Evolutionary conservation across 441 rosid genomes (phyloP), one percentile per base, ranked within the genome.

Genomic region (Bruguiera hainesii): DNA sequence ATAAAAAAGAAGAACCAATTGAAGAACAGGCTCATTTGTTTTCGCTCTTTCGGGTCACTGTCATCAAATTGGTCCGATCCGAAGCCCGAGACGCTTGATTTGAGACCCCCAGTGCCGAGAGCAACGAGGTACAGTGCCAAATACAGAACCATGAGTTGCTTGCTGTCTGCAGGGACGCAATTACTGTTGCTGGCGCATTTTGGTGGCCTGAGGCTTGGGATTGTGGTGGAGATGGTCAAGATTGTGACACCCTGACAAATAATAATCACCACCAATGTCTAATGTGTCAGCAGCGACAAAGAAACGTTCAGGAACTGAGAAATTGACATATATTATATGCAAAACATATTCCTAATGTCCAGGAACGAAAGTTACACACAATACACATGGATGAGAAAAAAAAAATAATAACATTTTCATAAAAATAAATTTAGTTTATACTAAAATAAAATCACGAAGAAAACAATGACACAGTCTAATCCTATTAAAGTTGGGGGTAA

Each of bases 61-160:
- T 93, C 97, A 51, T 90, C 93, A 76, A 93, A 93, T 19, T 93
- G 98, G 73, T 93, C 98, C 0, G 98, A 93, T 0, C 94, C 98
- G 30, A 93, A 93, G 6, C 97, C 98, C 0, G 98, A 93, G 4
- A 93, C 98, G 60, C 98, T 93, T 20, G 98, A 90, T 74, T 93
- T 93, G 29, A 93, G 79, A 2, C 98, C 97, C 4, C 98, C 97
- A 2, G 98, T 93, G 57, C 98, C 98, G 0, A 93, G 85, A n/a
- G 98, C 98, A 0, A 88, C 80, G 25, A 90, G 71, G 81, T 93
- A 93, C n/a, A 93, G 80, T 3, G 95, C 94, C 51, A 80, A n/a
- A 69, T 93, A 85, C 58, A 93, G 84, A 48, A 85, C 83, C 15
- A 29, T 72, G 9, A 93, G 82, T 75, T 93, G 97, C 15, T 57